Evolutionary conservation across 2,329 filamentous ascomycete genomes (phyloP).

Genomic region (Verticillium dahliae): DNA sequence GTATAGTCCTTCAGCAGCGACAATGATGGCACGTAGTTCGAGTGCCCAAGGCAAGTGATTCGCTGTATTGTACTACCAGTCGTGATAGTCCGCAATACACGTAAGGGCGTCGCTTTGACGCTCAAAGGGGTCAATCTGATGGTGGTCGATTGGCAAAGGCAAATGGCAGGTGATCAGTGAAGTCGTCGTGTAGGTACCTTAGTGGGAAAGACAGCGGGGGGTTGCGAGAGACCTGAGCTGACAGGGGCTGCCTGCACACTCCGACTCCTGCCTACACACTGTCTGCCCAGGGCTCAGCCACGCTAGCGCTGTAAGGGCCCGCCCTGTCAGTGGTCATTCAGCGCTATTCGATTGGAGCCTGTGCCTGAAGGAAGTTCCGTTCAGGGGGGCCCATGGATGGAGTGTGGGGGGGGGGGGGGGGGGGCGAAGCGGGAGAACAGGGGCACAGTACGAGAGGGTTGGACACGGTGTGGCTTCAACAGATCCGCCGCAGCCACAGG

Average conservation of each 20-base stretch:
- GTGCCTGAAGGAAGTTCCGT: slow-evolving; percentile 5
- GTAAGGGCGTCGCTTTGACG: neutral
- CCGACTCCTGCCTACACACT: too few relatives aligned
- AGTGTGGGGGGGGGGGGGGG: too few relatives aligned
- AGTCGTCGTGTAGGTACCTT: neutral
- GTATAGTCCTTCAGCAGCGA: neutral
- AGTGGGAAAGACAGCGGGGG: neutral
- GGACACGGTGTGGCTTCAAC: neutral
- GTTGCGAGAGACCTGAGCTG: neutral
- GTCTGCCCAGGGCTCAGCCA: neutral
- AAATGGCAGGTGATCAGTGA: neutral
- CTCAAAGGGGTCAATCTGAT: neutral
- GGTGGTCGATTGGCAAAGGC: neutral
- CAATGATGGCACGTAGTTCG: neutral
- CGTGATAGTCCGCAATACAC: neutral
- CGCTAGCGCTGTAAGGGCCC: neutral
- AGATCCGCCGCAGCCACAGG: neutral
- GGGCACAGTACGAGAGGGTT: neutral
- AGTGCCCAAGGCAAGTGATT: too few relatives aligned
- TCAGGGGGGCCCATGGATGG: neutral
- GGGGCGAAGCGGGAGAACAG: neutral
- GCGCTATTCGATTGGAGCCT: neutral
- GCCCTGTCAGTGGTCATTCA: neutral
- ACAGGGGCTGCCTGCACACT: too few relatives aligned
- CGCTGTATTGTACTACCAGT: too few relatives aligned